Evolutionary conservation across 2,329 filamentous ascomycete species (phyloP).

Genomic region (Fusarium protoensiforme): DNA sequence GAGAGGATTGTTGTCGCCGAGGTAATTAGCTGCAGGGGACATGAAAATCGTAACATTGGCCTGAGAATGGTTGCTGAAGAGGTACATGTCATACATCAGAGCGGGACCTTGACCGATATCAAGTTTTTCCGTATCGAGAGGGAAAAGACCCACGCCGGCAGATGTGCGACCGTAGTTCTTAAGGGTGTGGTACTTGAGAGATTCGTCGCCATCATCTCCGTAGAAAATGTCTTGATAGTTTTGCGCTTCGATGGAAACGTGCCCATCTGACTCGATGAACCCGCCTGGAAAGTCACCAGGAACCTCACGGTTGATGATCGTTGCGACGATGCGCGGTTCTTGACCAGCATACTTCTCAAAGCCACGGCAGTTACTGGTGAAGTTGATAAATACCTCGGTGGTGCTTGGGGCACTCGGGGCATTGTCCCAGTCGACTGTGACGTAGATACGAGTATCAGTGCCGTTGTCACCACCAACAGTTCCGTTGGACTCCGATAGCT

Average conservation of each 20-base stretch:
- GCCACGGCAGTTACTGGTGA: conserved; percentile 58
- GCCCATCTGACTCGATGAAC: conserved; percentile 71
- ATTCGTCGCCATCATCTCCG: conserved; percentile 42
- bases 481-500: conserved; percentile 44
- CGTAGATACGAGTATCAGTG: conserved; percentile 43
- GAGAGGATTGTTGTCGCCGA: conserved; percentile 60
- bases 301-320: conserved; percentile 61
- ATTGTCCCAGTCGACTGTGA: conserved; percentile 48
- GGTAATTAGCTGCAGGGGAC: conserved; percentile 64
- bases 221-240: conserved; percentile 59
- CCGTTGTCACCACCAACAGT: conserved; percentile 45
- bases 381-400: conserved; percentile 62
- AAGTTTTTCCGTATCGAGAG: conserved; percentile 62
- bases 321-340: conserved; percentile 62
- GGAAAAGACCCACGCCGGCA: conserved; percentile 67
- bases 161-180: conserved; percentile 67
- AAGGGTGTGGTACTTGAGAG: conserved; percentile 60
- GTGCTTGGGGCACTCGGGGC: conserved; percentile 54
- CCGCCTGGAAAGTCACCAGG: conserved; percentile 65
- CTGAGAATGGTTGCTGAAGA: conserved; percentile 63
- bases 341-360: conserved; percentile 54
- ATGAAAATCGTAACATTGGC: conserved; percentile 60
- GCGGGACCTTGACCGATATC: conserved; percentile 61
- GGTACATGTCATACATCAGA: conserved; percentile 70
- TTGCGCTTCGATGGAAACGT: conserved; percentile 65